Percentiles rank a stretch among this genome's conserved stretches.
phyloP scores from a whole-genome alignment of 495 filamentous ascomycete genomes.

The Pyronema domesticum region DNA sequence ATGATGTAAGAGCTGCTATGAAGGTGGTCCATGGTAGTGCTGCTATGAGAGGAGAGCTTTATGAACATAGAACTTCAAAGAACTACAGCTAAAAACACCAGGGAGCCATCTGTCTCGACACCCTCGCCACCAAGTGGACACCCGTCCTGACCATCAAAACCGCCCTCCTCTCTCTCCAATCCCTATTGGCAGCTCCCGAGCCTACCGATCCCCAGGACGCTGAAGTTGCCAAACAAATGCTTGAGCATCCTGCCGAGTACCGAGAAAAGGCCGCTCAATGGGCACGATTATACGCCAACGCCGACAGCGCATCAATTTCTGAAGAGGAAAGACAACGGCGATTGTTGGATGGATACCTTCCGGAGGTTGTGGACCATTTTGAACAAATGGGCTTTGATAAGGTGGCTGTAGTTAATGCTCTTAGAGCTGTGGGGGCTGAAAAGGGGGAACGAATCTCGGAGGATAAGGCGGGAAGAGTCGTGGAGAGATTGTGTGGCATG shows the following conservation, averaged over 20 bases:
- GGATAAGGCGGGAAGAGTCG: conserved; percentile 17
- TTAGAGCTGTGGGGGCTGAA: conserved; percentile 66
- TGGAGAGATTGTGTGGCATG: conserved; percentile 9
- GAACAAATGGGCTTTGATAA: conserved; percentile 86
- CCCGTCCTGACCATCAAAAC: conserved; percentile 93
- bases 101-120: conserved; percentile 97
- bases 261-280: conserved; percentile 73
- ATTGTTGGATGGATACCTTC: conserved; percentile 82
- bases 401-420: conserved; percentile 69
- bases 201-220: conserved; percentile 95
- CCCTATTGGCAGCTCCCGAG: conserved; percentile 80
- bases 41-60: too few relatives aligned
- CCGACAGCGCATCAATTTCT: conserved; percentile 20
- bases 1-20: too few relatives aligned
- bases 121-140: conserved; percentile 74
- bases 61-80: too few relatives aligned
- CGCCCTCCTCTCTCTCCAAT: conserved; percentile 79
- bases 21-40: too few relatives aligned
- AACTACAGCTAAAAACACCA: conserved; percentile 21
- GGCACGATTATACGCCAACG: conserved; percentile 69
- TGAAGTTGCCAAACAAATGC: conserved; percentile 83
- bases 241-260: conserved; percentile 60
- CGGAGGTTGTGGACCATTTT: conserved; percentile 73
- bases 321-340: conserved; percentile 3
- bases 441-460: conserved; percentile 12